Base-by-base conservation (phyloP, 2,329 filamentous ascomycete genomes). In the Seiridium cupressi region DNA sequence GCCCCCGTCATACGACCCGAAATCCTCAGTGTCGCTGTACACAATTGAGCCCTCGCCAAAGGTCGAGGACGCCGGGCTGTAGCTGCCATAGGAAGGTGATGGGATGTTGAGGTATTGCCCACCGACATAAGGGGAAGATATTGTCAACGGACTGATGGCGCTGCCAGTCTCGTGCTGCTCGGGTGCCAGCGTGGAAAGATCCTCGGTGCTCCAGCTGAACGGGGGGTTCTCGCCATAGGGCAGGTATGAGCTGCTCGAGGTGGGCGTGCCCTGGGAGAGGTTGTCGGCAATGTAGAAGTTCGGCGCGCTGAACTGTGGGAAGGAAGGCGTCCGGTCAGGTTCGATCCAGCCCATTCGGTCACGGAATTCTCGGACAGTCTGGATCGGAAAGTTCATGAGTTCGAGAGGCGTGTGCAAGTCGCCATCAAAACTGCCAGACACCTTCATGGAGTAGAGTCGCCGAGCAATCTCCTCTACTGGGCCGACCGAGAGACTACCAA, bases 391-490 rank as follows among this genome's bases (percentile, higher is more conserved):
- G 66, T 90, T 86, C 86, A 92, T 90, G 48, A 93, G 79, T 4
- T 80, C 78, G 62, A 91, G 74, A 9, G 88, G 86, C 36, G 87
- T 84, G 68, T 87, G 84, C 47, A 84, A 75, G 34, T 86, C 84
- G 13, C 81, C 80, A 59, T 86, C 83, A 60, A 82, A 79, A 26
- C 79, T 79, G 62, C 84, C 81, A 4, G 84, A 82, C 31, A 86
- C 77, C 66, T 84, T 92, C 77, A 91, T 85, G 31, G 87, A 84
- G 64, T 89, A 82, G 35, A 96, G 84, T 42, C 91, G 86, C 53
- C 86, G 85, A 51, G 92, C 88, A 68, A 97, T 97, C 71, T 95
- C 89, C 73, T 97, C 92, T 38, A 98, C 87, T 0, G 93, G 92
- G 1, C 84, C 82, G 51, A 96, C 84, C 13, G 91, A 89, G 65